Evolutionary conservation across 768 basidiomycete species (phyloP), one percentile per base, ranked within the genome.

Genomic region (Suillus brevipes): DNA sequence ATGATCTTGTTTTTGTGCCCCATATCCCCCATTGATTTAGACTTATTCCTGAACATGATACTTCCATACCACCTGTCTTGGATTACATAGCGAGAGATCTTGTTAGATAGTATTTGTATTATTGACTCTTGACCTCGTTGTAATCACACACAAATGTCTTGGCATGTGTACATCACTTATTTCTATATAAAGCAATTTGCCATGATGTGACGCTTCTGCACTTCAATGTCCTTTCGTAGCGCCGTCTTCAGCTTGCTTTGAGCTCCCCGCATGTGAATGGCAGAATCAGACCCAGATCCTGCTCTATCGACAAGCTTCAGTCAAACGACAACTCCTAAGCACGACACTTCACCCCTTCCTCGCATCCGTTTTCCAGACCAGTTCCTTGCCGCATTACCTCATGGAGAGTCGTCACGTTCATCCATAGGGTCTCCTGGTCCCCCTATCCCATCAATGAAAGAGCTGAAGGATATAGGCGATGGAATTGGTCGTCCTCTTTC

Each of bases 341-440:
- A 31, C 14, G 56, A 66, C 28, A 64, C 23, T 43, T 70, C 57
- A 45, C 69, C 43, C 67, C 68, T 64, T 13, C 67, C 75, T 61
- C 80, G 72, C 57, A 76, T 79, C 61, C 78, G 69, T 16, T 77
- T 83, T 55, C 75, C 79, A 1, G 69, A 74, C 68, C 71, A 68
- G 25, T 77, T 77, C 60, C 71, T 75, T 59, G 53, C 69, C 20
- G 25, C 70, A n/a, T 68, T 64, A n/a, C 63, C 64, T 64, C 68
- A 67, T 64, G 73, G 69, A 18, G 65, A 67, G 61, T 77, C 77
- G 36, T 76, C 75, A 53, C 70, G 69, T 72, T 78, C 75, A 40
- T 78, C 76, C 61, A 65, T 71, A 45, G 58, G 66, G 31, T 63
- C 71, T 38, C 72, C 64, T 40, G 56, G 53, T 25, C 65, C 68